Evolutionary conservation across 2,329 filamentous ascomycete genomes (phyloP).

Genomic region (Colletotrichum lindemuthianum): DNA sequence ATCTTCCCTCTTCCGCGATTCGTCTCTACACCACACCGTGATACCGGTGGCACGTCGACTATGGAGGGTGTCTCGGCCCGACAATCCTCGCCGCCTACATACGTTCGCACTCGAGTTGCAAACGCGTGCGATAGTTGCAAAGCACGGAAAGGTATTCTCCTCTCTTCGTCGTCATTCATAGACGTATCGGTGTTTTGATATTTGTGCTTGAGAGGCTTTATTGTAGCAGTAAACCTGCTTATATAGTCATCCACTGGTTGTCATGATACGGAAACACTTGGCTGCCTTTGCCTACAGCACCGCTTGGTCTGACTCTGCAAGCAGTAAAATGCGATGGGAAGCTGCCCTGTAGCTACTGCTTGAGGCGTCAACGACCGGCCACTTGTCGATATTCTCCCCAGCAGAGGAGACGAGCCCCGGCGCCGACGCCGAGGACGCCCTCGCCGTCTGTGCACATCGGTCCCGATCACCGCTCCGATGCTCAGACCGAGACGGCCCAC

Average conservation of each 20-base stretch:
- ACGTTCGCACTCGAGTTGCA: conserved; percentile 53
- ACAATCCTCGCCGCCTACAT: conserved; percentile 26
- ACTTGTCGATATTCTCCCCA: conserved; percentile 60
- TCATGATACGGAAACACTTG: too few relatives aligned
- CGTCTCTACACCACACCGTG: not conserved
- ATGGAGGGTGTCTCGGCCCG: conserved; percentile 34
- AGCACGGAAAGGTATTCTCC: conserved; percentile 52
- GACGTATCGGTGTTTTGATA: not conserved
- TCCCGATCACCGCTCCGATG: not conserved
- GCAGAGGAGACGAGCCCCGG: conserved; percentile 47
- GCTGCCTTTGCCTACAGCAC: too few relatives aligned
- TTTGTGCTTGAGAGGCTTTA: not conserved
- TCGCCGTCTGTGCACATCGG: conserved; percentile 31
- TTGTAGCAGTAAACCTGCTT: too few relatives aligned
- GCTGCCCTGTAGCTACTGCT: conserved; percentile 63
- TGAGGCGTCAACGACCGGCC: conserved; percentile 52
- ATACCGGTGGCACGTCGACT: conserved; percentile 18
- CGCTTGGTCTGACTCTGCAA: conserved; percentile 1
- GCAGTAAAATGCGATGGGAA: conserved; percentile 63
- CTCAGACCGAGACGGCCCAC: conserved; percentile 17
- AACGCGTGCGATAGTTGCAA: conserved; percentile 67
- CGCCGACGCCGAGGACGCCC: conserved; percentile 35
- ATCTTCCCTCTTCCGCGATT: conserved; percentile 30
- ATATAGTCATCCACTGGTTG: too few relatives aligned
- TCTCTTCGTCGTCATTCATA: not conserved